These are phyloP conservation scores for Blastocystis hominis DNA, from an alignment of 352 stramenopile species.

Conservation along the genomic window DNA sequence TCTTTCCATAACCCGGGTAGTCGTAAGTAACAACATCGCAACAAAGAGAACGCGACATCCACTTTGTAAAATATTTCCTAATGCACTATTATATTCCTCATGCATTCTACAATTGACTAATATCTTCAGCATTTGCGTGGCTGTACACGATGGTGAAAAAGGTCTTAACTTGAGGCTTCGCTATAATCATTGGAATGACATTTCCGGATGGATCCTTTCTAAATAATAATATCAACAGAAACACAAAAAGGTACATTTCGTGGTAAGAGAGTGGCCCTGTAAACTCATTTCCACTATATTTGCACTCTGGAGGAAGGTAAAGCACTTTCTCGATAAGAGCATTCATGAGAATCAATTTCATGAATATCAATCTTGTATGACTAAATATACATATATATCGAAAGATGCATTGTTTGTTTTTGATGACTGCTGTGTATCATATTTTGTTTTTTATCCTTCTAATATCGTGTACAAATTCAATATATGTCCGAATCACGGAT, in stretches of 20 bases:
- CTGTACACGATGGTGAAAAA: constrained; percentile 7
- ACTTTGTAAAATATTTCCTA: constrained; percentile 2
- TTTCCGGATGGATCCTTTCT: neutral
- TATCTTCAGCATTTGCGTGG: constrained; percentile 51
- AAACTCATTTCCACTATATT: neutral
- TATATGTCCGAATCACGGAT: constrained; percentile 22
- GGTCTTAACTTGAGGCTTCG: neutral
- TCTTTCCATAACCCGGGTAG: constrained; percentile 34
- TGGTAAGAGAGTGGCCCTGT: neutral
- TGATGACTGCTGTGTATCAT: neutral
- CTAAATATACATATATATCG: neutral
- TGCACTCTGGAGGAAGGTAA: constrained; percentile 39
- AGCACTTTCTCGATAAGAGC: constrained; percentile 3
- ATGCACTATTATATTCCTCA: neutral
- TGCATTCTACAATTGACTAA: constrained; percentile 13
- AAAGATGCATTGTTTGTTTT: neutral
- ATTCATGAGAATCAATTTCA: constrained; percentile 24
- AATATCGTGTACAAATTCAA: neutral
- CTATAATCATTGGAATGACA: constrained; percentile 12
- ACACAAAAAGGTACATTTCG: neutral
- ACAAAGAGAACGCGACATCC: neutral
- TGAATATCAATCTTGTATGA: neutral
- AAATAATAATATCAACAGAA: neutral
- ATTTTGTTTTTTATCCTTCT: neutral
- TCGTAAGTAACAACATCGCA: constrained; percentile 37